Evolutionary conservation across 2,329 filamentous ascomycete species (phyloP).

Genomic region (Magnaporthiopsis incrustans): DNA sequence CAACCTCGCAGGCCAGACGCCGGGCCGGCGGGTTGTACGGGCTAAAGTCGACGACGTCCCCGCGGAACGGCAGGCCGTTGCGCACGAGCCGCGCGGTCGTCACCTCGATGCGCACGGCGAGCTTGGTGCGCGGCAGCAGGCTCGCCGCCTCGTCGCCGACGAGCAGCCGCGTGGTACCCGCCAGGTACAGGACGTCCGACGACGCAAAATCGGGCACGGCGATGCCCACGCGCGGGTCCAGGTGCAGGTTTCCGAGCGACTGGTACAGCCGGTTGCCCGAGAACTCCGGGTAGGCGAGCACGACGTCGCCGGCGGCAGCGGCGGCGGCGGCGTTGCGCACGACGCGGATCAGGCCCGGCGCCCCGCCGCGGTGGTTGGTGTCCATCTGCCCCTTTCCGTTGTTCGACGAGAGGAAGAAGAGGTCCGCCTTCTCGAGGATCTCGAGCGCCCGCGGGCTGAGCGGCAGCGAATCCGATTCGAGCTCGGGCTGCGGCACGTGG

Average conservation of each 20-base stretch:
- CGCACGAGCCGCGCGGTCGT: constrained; percentile 53
- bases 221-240: constrained; percentile 60
- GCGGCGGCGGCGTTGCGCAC: constrained; percentile 39
- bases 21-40: constrained; percentile 75
- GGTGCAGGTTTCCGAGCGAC: constrained; percentile 67
- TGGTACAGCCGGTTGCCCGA: constrained; percentile 81
- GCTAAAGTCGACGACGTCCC: constrained; percentile 47
- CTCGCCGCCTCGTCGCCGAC: constrained; percentile 52
- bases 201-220: constrained; percentile 67
- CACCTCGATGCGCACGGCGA: constrained; percentile 63
- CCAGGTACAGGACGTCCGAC: constrained; percentile 66
- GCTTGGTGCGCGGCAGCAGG: constrained; percentile 60
- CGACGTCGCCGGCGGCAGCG: constrained; percentile 20
- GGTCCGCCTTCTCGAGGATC: constrained; percentile 57
- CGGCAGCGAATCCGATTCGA: constrained; percentile 26
- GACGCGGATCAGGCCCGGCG: constrained; percentile 65
- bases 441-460: constrained; percentile 47
- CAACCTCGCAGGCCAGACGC: constrained; percentile 49
- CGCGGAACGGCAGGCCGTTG: constrained; percentile 61
- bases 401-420: constrained; percentile 70
- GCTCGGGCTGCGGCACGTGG: constrained; percentile 41
- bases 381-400: constrained; percentile 62
- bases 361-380: constrained; percentile 72
- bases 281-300: constrained; percentile 73
- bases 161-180: constrained; percentile 60